Conservation (phyloP, 345 rosid genomes). For the Eucalyptus victrix region DNA sequence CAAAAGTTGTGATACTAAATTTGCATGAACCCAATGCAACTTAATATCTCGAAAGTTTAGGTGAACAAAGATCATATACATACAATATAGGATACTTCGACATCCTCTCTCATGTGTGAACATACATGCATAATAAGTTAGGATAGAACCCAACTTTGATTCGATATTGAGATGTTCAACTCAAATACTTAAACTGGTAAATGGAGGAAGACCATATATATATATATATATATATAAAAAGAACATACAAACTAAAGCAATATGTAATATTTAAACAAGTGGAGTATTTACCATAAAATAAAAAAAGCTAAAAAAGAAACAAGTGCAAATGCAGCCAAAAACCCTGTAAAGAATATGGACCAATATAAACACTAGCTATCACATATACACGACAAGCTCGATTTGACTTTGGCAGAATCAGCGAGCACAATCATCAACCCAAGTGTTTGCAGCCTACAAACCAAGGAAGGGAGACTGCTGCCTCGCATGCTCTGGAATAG, state of each 20-base stretch:
- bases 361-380: background rate
- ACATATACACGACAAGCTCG: background rate
- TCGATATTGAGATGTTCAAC: background rate
- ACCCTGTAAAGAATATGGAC: background rate
- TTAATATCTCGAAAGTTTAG: background rate
- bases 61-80: background rate
- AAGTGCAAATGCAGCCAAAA: background rate
- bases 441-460: background rate
- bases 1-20: background rate
- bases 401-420: background rate
- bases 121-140: rapidly evolving
- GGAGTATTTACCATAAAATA: background rate
- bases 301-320: background rate
- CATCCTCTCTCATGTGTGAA: background rate
- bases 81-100: background rate
- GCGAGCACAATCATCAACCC: background rate
- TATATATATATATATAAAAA: rapidly evolving
- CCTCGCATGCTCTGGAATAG: background rate
- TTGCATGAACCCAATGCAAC: background rate
- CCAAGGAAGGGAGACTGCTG: background rate
- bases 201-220: rapidly evolving
- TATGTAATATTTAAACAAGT: background rate
- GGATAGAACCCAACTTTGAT: background rate
- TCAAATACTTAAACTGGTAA: rapidly evolving
- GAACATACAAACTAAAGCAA: background rate